Evolutionary conservation across 257 asterid genomes (phyloP).

Genomic region (Perilla frutescens): DNA sequence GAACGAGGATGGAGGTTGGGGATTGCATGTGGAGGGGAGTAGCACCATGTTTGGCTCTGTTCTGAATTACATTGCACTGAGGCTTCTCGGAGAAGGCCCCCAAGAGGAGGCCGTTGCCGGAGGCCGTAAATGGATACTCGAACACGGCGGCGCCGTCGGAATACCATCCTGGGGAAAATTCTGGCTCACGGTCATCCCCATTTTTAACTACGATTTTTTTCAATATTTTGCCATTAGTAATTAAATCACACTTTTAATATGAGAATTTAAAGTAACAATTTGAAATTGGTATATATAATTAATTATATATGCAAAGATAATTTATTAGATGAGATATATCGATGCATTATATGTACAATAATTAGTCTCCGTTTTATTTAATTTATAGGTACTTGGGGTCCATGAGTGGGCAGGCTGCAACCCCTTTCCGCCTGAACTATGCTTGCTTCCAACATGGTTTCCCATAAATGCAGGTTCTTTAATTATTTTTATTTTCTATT

Average conservation of each 20-base stretch:
- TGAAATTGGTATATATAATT: no score
- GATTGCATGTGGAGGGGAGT: conserved; percentile 50
- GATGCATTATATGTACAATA: no score
- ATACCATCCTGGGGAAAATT: conserved; percentile 66
- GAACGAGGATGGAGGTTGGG: conserved; percentile 74
- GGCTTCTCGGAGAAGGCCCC: conserved; percentile 52
- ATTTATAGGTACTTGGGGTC: conserved; percentile 48
- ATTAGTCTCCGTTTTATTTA: no score
- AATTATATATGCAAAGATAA: no score
- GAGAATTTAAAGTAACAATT: no score
- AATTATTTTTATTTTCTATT: no score
- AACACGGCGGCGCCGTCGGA: conserved; percentile 54
- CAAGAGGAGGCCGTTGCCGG: conserved; percentile 38
- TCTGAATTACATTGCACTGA: conserved; percentile 41
- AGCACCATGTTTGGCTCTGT: conserved; percentile 49
- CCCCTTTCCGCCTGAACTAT: conserved; percentile 63
- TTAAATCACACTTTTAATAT: no score
- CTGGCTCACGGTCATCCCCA: conserved; percentile 49
- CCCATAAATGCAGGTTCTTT: conserved; percentile 56
- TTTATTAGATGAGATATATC: no score
- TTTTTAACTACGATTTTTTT: not conserved
- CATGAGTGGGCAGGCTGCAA: conserved; percentile 64
- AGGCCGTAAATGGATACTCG: conserved; percentile 56
- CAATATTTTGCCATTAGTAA: no score
- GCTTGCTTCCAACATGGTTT: conserved; percentile 47